Percentiles rank a stretch among this genome's conserved stretches.
These are phyloP conservation scores for Aspergillus quadricinctus DNA, from an alignment of 2,329 filamentous ascomycete genomes.

Conservation along the genomic window DNA sequence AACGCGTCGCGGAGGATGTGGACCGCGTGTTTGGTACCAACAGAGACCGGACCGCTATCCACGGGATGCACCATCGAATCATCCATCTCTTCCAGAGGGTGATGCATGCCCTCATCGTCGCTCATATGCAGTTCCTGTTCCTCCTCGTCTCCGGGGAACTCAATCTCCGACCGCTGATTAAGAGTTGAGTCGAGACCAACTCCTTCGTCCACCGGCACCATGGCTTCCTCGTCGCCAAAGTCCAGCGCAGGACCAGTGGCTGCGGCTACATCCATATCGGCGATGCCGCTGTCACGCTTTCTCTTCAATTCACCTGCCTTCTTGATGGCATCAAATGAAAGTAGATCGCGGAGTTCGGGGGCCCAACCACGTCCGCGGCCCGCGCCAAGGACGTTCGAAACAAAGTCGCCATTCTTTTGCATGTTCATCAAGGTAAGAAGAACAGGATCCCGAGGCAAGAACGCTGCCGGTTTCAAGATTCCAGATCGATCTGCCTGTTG, in stretches of 20 bases:
- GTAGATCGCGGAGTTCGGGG: conserved; percentile 83
- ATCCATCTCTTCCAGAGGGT: conserved; percentile 63
- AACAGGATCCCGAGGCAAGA: conserved; percentile 81
- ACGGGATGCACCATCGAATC: conserved; percentile 76
- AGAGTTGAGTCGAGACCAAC: conserved; percentile 47
- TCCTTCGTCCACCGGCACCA: conserved; percentile 45
- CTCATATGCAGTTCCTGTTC: conserved; percentile 38
- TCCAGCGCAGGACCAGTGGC: conserved; percentile 59
- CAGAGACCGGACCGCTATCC: conserved; percentile 79
- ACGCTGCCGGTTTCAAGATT: conserved; percentile 77
- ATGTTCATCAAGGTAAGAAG: conserved; percentile 84
- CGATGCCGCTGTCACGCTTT: conserved; percentile 85
- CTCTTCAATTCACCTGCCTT: conserved; percentile 79
- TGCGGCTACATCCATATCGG: conserved; percentile 68
- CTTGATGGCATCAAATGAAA: conserved; percentile 79
- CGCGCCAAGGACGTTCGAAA: conserved; percentile 79
- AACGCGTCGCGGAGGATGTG: conserved; percentile 89
- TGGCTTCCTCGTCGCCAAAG: conserved; percentile 62
- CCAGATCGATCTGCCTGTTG: conserved; percentile 82
- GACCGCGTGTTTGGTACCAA: conserved; percentile 92
- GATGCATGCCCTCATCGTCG: conserved; percentile 45
- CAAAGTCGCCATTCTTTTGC: conserved; percentile 86
- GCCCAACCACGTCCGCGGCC: conserved; percentile 78
- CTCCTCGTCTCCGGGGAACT: conserved; percentile 61
- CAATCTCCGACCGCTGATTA: conserved; percentile 56